Base-by-base conservation (phyloP, 2,329 filamentous ascomycete genomes). In the Penicillium glabrum region DNA sequence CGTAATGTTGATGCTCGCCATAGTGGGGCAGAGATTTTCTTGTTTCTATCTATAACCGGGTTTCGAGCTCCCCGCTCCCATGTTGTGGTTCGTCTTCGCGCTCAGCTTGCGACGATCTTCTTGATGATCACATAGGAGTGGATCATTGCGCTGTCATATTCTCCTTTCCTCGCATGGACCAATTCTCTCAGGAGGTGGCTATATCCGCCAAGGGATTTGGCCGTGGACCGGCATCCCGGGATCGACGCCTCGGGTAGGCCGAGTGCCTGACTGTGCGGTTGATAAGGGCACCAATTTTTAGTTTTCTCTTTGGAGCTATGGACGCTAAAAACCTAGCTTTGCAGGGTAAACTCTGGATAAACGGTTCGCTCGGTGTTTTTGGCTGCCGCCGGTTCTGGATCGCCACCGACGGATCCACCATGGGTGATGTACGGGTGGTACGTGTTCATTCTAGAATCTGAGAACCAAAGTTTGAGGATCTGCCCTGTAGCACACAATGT, bases 1-100 rank as follows among this genome's bases (percentile, higher is more conserved):
- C 58, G 56, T 59, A 62, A 59, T 61, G 29, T 31, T 13, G 39
- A 19, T 29, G 45, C 47, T 50, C 49, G 47, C 43, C 51, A 41
- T 23, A 16, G 59, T 58, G 60, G 54, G 27, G 46, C 29, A 37
- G 27, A 29, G 27, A 10, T 19, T 19, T 39, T 39, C 24, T 24
- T 54, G 37, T 47, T 62, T 61, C 60, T 62, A 61, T 61, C 35
- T 61, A 61, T 59, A 62, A 62, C 31, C 49, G 44, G 48, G 46
- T 45, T 45, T 44, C 16, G 46, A 51, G 43, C 53, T 56, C 44
- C 33, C 46, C 33, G 27, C 27, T 29, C 3, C 27, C 27, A 37
- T 48, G 19, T 11, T 23, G 7, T 37, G 19, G 24, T 35, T 37
- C 37, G 24, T 29, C 27, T 29, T 29, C 46, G 14, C 27, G 13